These are phyloP conservation scores for Trichosporon inkin DNA, from an alignment of 1,284 basidiomycete species.

Conservation along the genomic window DNA sequence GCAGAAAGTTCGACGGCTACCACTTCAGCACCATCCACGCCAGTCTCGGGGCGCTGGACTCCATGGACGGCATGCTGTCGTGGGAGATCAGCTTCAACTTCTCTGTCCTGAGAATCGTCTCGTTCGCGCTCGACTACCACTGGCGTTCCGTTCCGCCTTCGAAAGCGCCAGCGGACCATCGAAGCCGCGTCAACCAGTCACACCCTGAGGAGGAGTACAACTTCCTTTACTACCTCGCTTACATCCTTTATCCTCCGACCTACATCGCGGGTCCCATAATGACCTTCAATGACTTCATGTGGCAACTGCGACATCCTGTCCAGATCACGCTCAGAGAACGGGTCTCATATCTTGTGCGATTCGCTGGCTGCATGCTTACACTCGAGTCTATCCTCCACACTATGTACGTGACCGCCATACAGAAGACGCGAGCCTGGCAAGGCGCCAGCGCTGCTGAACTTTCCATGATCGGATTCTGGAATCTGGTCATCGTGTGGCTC, in stretches of 20 bases:
- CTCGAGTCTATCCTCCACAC: constrained; percentile 92
- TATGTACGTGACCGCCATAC: constrained; percentile 97
- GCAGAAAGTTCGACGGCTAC: constrained; percentile 75
- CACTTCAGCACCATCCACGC: constrained; percentile 60
- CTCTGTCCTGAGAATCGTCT: constrained; percentile 89
- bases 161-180: constrained; percentile 27
- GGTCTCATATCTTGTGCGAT: constrained; percentile 64
- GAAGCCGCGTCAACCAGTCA: constrained; percentile 55
- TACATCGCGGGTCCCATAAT: constrained; percentile 97
- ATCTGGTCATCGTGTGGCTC: constrained; percentile 91
- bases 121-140: constrained; percentile 86
- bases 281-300: constrained; percentile 90
- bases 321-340: constrained; percentile 49
- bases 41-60: constrained; percentile 60
- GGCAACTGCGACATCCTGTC: constrained; percentile 58
- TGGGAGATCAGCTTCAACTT: constrained; percentile 98
- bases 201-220: constrained; percentile 57
- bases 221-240: constrained; percentile 63
- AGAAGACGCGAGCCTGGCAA: constrained; percentile 64
- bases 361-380: constrained; percentile 66
- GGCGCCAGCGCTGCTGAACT: constrained; percentile 75
- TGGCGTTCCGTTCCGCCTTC: constrained; percentile 58
- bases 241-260: constrained; percentile 82
- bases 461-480: constrained; percentile 96
- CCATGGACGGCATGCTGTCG: constrained; percentile 61